Percentiles rank a stretch among this genome's conserved stretches.
Evolutionary conservation across 495 filamentous ascomycete species (phyloP).

Genomic region (Xylaria grammica): DNA sequence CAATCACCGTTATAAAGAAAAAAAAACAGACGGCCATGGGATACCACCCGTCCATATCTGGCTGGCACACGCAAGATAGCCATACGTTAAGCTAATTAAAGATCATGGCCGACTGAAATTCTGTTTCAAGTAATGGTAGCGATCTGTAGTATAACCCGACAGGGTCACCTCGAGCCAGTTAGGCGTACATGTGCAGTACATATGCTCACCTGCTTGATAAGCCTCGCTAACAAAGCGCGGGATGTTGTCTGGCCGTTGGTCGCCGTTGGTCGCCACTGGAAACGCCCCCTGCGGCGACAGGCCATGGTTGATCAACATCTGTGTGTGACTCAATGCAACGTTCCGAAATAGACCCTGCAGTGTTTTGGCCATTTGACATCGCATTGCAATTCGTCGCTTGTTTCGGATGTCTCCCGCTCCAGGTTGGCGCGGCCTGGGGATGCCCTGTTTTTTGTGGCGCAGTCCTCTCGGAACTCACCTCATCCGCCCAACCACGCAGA

Average conservation of each 20-base stretch:
- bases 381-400: conserved; percentile 10
- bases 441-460: neutral
- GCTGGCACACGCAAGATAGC: neutral
- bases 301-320: neutral
- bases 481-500: conserved; percentile 10
- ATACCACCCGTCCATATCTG: neutral
- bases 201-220: neutral
- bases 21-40: neutral
- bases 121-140: neutral
- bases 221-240: conserved; percentile 17
- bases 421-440: neutral
- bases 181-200: conserved; percentile 6
- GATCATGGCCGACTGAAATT: neutral
- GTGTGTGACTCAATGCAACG: neutral
- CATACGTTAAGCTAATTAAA: conserved; percentile 11
- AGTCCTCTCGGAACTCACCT: conserved; percentile 8
- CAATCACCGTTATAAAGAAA: conserved; percentile 1
- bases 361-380: neutral
- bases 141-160: neutral
- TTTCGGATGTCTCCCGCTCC: conserved; percentile 15
- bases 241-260: conserved; percentile 7
- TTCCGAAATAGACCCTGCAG: conserved; percentile 8
- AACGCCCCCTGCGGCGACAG: neutral
- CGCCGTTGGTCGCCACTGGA: no score
- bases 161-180: neutral